A percentile compares a stretch with the other conserved stretches of the same genome.
Evolutionary conservation across 1,139 yeast genomes (phyloP).

Genomic region (Pichia sp.): DNA sequence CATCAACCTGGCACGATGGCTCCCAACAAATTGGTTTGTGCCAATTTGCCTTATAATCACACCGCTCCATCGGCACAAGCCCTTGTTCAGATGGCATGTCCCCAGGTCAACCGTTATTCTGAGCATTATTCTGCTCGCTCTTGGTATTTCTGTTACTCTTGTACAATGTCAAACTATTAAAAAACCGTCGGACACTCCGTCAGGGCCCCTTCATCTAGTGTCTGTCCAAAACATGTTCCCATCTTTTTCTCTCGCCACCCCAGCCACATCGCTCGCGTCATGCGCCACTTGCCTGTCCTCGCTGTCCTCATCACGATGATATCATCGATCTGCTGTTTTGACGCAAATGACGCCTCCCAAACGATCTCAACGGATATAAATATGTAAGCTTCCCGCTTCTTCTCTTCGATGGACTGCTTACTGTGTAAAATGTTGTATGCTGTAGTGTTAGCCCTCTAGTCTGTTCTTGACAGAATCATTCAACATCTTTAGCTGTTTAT

Average conservation of each 20-base stretch:
- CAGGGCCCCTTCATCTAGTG: not conserved
- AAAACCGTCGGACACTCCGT: not conserved
- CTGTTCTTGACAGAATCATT: no score
- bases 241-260: not conserved
- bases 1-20: constrained; percentile 14
- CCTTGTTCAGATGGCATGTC: not conserved
- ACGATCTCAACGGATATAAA: not conserved
- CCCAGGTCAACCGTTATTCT: not conserved
- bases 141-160: no score
- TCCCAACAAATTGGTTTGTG: not conserved
- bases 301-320: not conserved
- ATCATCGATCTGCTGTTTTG: not conserved
- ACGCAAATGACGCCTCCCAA: not conserved
- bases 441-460: no score
- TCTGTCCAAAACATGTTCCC: not conserved
- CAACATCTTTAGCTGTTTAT: not conserved
- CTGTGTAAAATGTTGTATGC: no score
- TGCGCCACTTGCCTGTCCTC: not conserved
- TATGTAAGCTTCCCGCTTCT: not conserved
- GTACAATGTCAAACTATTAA: no score
- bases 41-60: constrained; percentile 10
- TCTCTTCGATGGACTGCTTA: no score
- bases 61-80: not conserved
- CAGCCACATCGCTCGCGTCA: constrained; percentile 3
- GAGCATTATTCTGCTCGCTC: constrained; percentile 1